phyloP scores from a whole-genome alignment of 2,329 filamentous ascomycete species.

The Fusarium sp. region DNA sequence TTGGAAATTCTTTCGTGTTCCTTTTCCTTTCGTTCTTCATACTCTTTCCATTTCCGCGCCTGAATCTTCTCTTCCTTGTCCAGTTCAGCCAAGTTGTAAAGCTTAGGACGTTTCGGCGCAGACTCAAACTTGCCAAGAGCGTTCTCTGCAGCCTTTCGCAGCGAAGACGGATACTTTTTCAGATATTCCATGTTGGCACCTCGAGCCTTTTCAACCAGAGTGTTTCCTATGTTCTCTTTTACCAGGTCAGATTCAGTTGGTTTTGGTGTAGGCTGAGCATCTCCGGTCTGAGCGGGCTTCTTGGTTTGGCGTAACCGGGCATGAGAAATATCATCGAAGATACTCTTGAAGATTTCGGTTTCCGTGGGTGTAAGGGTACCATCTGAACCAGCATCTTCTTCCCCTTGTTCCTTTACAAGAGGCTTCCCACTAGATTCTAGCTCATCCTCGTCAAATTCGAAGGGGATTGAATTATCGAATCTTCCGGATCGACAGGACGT shows the following conservation, averaged over 20 bases:
- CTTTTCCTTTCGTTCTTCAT: constrained; percentile 54
- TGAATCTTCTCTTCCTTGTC: constrained; percentile 48
- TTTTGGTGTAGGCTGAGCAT: constrained; percentile 2
- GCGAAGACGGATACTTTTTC: constrained; percentile 52
- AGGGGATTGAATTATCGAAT: constrained; percentile 60
- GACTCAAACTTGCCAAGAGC: constrained; percentile 54
- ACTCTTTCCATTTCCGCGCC: constrained; percentile 49
- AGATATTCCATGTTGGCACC: constrained; percentile 51
- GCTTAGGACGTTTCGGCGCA: constrained; percentile 43
- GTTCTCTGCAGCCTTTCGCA: constrained; percentile 54
- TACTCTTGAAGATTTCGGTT: constrained; percentile 68
- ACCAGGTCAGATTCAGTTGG: not conserved
- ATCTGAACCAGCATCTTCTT: constrained; percentile 5
- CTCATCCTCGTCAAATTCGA: constrained; percentile 62
- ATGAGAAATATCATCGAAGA: constrained; percentile 59
- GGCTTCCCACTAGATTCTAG: constrained; percentile 27
- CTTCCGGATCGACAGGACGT: constrained; percentile 18
- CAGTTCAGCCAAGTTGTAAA: constrained; percentile 46
- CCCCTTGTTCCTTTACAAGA: not conserved
- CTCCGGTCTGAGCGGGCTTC: constrained; percentile 28
- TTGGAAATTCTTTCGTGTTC: constrained; percentile 65
- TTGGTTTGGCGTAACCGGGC: constrained; percentile 49
- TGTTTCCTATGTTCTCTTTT: constrained; percentile 36
- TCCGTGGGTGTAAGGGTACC: constrained; percentile 70
- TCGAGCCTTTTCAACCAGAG: constrained; percentile 50